Evolutionary conservation across 176 grass and related monocot genomes (phyloP), one percentile per base, ranked within the genome.

Genomic region (Puccinellia tenuiflora): DNA sequence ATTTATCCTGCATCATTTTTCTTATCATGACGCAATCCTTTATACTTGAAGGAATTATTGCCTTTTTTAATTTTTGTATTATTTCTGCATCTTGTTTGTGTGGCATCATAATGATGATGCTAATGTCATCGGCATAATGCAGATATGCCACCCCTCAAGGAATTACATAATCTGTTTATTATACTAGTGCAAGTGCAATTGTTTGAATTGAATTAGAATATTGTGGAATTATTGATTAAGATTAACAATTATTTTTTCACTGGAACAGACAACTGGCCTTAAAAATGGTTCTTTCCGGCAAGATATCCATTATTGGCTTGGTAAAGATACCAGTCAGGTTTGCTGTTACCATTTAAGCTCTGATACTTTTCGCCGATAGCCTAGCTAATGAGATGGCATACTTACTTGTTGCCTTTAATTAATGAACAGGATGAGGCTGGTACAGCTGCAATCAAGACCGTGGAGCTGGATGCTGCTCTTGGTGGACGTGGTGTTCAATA

Each of bases 261-360:
- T 88, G 42, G 33, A 75, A 80, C 87, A 99, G 96, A 96, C 91
- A 71, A 84, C 87, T 80, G 77, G 89, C 33, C 76, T 93, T 73
- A 99, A 99, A 86, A 99, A 87, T 92, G 96, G 93, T 73, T 95
- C 96, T 83, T 81, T 92, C 78, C 90, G 71, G 33, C 93, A 99
- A 79, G 93, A 96, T 68, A 96, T 96, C 81, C 96, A 99, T 52
- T 99, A 99, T 91, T 99, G 96, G 96, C 93, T 99, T 60, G 96
- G 96, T 80, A 99, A 96, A 93, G 96, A 94, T 85, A 94, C 91
- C 75, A 99, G 88, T 64, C 89, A 95, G 91, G 95, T 97, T 75
- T 88, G 86, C 62, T 72, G 22, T 85, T 75, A 72, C 30, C 84
- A 63, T 73, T 31, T 56, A 40, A 62, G 20, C 28, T 83, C 40